Percentiles rank a stretch among this genome's conserved stretches.
These are phyloP conservation scores for Ceratobasidium sp. DNA, from an alignment of 1,284 basidiomycete genomes.

Conservation along the genomic window DNA sequence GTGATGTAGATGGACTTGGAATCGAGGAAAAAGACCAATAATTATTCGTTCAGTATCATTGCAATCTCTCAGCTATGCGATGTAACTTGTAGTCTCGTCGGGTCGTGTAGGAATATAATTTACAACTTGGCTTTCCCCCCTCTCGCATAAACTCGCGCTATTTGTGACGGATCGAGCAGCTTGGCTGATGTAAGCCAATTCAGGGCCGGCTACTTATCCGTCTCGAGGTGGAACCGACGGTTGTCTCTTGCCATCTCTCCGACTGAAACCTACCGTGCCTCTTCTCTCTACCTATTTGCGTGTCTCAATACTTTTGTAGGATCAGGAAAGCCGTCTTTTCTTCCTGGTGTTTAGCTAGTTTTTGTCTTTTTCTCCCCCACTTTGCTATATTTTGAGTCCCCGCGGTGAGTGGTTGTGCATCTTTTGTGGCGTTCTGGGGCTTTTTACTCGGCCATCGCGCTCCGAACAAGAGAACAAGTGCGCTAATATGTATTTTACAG, in stretches of 20 bases:
- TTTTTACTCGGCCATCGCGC: no score
- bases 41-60: constrained; percentile 36
- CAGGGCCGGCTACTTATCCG: constrained; percentile 28
- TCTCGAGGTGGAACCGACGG: constrained; percentile 9
- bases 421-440: background rate
- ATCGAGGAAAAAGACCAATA: background rate
- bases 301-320: constrained; percentile 10
- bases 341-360: background rate
- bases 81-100: background rate
- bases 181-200: constrained; percentile 13
- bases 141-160: background rate
- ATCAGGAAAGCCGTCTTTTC: constrained; percentile 5
- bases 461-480: no score
- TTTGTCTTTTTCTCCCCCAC: background rate
- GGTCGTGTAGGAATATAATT: constrained; percentile 35
- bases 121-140: background rate
- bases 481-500: background rate
- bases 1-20: background rate
- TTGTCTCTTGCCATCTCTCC: constrained; percentile 6
- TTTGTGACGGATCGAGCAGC: background rate
- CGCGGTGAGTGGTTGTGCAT: constrained; percentile 3
- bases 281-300: constrained; percentile 6
- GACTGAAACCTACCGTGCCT: constrained; percentile 8
- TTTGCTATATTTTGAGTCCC: background rate
- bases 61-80: background rate